Evolutionary conservation across 1,284 basidiomycete species (phyloP).

Genomic region (Ganoderma lucidum): DNA sequence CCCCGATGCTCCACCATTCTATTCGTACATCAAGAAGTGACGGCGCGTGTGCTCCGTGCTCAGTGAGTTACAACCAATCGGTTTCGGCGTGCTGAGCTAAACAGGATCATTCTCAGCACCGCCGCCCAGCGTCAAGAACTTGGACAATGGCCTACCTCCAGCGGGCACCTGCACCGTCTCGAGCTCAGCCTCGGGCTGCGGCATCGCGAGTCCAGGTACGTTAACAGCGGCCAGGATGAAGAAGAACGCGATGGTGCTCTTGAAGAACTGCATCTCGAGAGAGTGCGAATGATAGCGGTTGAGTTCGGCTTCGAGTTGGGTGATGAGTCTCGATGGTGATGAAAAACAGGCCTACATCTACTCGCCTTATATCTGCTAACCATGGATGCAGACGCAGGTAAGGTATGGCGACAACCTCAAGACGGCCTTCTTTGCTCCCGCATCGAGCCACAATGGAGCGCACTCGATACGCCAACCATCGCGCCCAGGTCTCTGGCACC

Average conservation of each 20-base stretch:
- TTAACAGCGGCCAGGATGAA: neutral
- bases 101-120: neutral
- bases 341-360: neutral
- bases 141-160: too few relatives aligned
- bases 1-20: too few relatives aligned
- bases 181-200: neutral
- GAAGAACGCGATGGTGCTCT: neutral
- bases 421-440: neutral
- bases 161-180: neutral
- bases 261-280: neutral
- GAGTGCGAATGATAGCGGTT: neutral
- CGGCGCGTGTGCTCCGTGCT: neutral
- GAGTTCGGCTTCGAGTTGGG: neutral
- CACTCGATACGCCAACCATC: neutral
- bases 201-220: neutral
- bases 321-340: neutral
- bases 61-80: neutral
- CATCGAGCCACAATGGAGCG: neutral
- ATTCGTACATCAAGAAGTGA: neutral
- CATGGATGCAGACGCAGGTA: neutral
- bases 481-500: neutral
- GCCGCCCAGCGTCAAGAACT: too few relatives aligned
- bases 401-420: neutral
- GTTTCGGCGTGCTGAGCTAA: neutral
- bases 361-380: neutral